Evolutionary conservation across 345 rosid genomes (phyloP), one percentile per base, ranked within the genome.

Genomic region (Syzygium oleosum): DNA sequence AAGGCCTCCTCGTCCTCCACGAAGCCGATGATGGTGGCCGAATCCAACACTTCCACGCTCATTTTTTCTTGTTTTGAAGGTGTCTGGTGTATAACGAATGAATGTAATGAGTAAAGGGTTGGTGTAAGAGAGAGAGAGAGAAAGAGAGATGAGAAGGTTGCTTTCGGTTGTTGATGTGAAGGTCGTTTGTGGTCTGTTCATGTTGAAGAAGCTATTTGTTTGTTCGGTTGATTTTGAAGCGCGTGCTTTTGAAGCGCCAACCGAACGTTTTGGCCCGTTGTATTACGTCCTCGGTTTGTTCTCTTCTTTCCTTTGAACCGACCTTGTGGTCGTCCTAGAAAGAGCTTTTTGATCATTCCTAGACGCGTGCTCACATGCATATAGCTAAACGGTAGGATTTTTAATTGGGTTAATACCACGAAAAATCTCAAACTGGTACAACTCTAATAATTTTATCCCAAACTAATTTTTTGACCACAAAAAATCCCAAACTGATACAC

Each of bases 1-100:
- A 79, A 87, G 4, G 52, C 85, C 53, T 87, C 85, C 29, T 87
- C 77, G 43, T 87, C 88, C 38, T 87, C 85, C 54, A 87, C 73
- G 17, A 87, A 79, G 88, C 51, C 29, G 41, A 54, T 12, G 9
- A 87, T 79, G 12, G 88, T 79, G 1, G 85, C 80, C 0, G 85
- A 1, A 17, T 79, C 88, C 86, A 63, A 5, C 84, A 88, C 52
- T 41, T 84, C 84, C 58, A 85, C 86, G 17, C 87, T 52, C 86
- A 84, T 84, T 22, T 85, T 85, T 25, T 58, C 22, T 4, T 56
- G 14, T 12, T 29, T 34, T 63, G 77, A 31, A 31, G 43, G 78
- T 17, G 2, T 58, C 63, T 25, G 63, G 63, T 23, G 63, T 23
- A 23, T 25, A 58, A 58, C n/a, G 63, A 58, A 58, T 58, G 63